A percentile compares a stretch with the other conserved stretches of the same genome.
phyloP scores from a whole-genome alignment of 495 filamentous ascomycete species.

The Durotheca rogersii region DNA sequence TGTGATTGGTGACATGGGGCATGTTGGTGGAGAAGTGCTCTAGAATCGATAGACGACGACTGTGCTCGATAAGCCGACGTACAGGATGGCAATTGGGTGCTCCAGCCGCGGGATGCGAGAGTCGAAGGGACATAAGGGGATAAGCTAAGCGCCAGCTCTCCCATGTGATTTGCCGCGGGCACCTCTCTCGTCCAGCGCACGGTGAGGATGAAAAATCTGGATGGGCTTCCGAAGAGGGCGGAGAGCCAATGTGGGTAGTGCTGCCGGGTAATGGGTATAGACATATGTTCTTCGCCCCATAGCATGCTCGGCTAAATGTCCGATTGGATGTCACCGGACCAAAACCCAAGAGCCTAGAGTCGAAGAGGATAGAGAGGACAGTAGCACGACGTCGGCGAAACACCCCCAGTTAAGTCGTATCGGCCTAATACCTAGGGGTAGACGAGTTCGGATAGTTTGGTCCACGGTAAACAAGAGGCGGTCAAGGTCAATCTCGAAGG shows the following conservation, averaged over 20 bases:
- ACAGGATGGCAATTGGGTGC: slow-evolving; percentile 19
- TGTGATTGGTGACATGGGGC: slow-evolving; percentile 29
- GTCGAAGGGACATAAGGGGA: slow-evolving; percentile 12
- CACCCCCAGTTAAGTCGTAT: not conserved
- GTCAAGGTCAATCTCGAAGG: slow-evolving; percentile 10
- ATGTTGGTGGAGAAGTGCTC: slow-evolving; percentile 18
- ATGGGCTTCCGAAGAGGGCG: not conserved
- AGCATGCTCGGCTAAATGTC: not conserved
- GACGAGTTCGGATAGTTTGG: not conserved
- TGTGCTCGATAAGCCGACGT: slow-evolving; percentile 23
- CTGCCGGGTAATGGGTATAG: not conserved
- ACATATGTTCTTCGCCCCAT: not conserved
- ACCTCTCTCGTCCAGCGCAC: slow-evolving; percentile 13
- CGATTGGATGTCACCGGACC: not conserved
- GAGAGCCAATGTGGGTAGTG: slow-evolving; percentile 2
- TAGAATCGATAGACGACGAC: slow-evolving; percentile 7
- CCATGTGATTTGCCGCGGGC: slow-evolving; percentile 20
- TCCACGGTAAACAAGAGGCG: slow-evolving; percentile 4
- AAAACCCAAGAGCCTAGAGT: not conserved
- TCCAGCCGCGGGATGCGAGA: slow-evolving; percentile 24
- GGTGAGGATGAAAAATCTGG: not conserved
- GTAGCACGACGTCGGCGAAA: not conserved
- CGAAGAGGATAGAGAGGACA: not conserved
- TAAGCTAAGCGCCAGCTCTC: slow-evolving; percentile 17
- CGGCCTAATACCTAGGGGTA: not conserved